Conservation (phyloP, 2,329 filamentous ascomycete genomes). For the Aspergillus sp. region DNA sequence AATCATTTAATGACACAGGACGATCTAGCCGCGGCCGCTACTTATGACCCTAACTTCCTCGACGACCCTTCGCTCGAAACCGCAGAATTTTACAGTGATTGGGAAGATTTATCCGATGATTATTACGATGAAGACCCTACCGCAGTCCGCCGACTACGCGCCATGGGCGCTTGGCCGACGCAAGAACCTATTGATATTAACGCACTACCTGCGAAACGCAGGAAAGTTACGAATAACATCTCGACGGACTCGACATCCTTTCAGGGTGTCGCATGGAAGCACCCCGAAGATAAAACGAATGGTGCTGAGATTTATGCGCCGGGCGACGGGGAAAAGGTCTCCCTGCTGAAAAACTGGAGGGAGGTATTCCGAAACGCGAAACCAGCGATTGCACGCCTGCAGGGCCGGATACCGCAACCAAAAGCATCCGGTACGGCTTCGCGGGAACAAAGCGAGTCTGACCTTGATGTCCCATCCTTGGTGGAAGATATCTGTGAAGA, state of each 20-base stretch:
- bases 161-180: constrained; percentile 12
- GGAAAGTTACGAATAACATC: not conserved
- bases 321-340: constrained; percentile 42
- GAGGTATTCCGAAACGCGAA: constrained; percentile 42
- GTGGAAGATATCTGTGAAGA: constrained; percentile 1
- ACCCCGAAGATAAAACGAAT: constrained; percentile 25
- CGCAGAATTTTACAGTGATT: constrained; percentile 44
- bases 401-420: constrained; percentile 15
- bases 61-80: constrained; percentile 41
- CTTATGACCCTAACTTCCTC: constrained; percentile 40
- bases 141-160: constrained; percentile 24
- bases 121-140: constrained; percentile 46
- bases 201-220: constrained; percentile 9
- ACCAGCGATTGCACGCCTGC: constrained; percentile 27
- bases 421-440: not conserved
- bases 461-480: not conserved
- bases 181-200: not conserved
- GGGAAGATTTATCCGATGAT: constrained; percentile 48
- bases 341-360: constrained; percentile 48
- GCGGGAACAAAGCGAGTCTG: not conserved
- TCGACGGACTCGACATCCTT: constrained; percentile 31
- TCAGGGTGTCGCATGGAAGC: constrained; percentile 43
- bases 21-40: constrained; percentile 43
- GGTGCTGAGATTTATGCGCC: constrained; percentile 35
- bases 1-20: constrained; percentile 30